Conservation (phyloP, 1,284 basidiomycete species). For the Meripilus lineatus region DNA sequence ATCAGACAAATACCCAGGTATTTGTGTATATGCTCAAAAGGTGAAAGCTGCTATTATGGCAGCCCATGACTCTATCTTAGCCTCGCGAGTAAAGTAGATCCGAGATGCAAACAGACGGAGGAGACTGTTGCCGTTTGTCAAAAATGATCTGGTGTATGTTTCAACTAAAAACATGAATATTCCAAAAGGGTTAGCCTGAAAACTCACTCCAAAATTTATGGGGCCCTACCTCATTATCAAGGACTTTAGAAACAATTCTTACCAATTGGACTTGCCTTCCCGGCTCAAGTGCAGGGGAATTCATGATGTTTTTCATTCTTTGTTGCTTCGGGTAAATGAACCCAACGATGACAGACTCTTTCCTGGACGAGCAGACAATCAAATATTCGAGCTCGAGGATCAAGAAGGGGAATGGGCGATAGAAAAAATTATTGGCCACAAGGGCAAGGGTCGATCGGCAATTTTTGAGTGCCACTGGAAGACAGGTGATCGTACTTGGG, state of each 20-base stretch:
- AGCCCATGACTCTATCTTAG: slow-evolving; percentile 26
- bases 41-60: slow-evolving; percentile 10
- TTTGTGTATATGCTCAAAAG: slow-evolving; percentile 15
- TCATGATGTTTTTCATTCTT: too few species aligned
- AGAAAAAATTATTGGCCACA: slow-evolving; percentile 19
- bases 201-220: slow-evolving; percentile 32
- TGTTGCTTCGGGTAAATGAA: slow-evolving; percentile 21
- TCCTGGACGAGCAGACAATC: slow-evolving; percentile 16
- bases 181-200: slow-evolving; percentile 23
- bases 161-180: slow-evolving; percentile 32
- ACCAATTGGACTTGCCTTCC: slow-evolving; percentile 21
- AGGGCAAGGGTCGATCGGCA: slow-evolving; percentile 16
- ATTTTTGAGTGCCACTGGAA: slow-evolving; percentile 30
- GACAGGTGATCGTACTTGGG: too few species aligned
- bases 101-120: slow-evolving; percentile 17
- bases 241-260: slow-evolving; percentile 26
- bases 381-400: slow-evolving; percentile 8
- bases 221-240: slow-evolving; percentile 24
- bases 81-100: slow-evolving; percentile 24
- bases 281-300: slow-evolving; percentile 23
- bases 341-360: slow-evolving; percentile 26
- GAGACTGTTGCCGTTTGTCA: slow-evolving; percentile 7
- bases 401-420: slow-evolving; percentile 17
- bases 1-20: slow-evolving; percentile 18
- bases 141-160: slow-evolving; percentile 28